A percentile compares a stretch with the other conserved stretches of the same genome.
Conservation (phyloP, 495 filamentous ascomycete genomes). For the Annulohypoxylon moriforme region DNA sequence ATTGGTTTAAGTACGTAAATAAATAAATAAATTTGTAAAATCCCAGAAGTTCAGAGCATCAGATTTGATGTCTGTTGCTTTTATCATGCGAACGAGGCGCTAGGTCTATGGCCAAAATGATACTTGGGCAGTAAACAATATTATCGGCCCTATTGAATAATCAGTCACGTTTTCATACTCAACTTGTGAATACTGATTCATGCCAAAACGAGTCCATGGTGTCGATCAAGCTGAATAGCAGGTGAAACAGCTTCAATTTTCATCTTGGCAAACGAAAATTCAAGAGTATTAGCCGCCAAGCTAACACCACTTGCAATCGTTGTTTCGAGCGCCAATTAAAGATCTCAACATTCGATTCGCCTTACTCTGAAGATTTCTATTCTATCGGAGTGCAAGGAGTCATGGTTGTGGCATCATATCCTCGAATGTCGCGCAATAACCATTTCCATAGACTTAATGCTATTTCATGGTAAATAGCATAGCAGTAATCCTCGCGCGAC, state of each 20-base stretch:
- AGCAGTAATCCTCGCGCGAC: not conserved
- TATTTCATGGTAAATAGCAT: not conserved
- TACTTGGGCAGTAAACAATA: not conserved
- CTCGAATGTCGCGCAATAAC: not conserved
- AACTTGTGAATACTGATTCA: conserved; percentile 4
- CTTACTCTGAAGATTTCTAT: not conserved
- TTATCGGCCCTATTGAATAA: not conserved
- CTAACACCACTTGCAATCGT: conserved; percentile 6
- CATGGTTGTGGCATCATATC: not conserved
- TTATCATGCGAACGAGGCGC: not conserved
- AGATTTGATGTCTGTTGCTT: not conserved
- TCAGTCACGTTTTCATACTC: not conserved
- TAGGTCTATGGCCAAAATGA: not conserved
- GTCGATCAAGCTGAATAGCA: conserved; percentile 31
- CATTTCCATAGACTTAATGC: not conserved
- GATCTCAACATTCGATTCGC: conserved; percentile 2
- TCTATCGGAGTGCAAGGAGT: not conserved
- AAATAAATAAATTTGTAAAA: not conserved
- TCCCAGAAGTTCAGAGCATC: not conserved
- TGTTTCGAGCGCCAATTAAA: conserved; percentile 12
- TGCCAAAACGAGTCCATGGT: conserved; percentile 24
- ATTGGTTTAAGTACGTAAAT: not conserved
- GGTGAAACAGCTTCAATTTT: conserved; percentile 23
- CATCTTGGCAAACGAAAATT: conserved; percentile 7
- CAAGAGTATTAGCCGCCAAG: conserved; percentile 23